phyloP scores from a whole-genome alignment of 1,139 yeast species.

The Taphrina confusa region DNA sequence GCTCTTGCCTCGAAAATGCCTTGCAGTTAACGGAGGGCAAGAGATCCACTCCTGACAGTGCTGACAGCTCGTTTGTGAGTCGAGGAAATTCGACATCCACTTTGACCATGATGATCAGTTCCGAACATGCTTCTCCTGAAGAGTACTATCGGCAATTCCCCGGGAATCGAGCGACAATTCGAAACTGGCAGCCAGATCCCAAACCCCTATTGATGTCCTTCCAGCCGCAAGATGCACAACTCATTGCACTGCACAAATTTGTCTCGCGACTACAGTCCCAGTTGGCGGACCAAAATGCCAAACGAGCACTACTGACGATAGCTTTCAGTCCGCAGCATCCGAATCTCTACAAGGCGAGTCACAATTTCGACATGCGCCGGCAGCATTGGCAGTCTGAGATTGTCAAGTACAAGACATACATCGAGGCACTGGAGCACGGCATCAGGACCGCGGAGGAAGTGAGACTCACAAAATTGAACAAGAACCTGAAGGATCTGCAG shows the following conservation, averaged over 20 bases:
- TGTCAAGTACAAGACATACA: slow-evolving; percentile 45
- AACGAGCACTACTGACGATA: slow-evolving; percentile 41
- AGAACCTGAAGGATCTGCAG: slow-evolving; percentile 2
- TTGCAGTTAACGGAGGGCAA: slow-evolving; percentile 2
- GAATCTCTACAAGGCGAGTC: slow-evolving; percentile 44
- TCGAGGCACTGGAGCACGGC: slow-evolving; percentile 25
- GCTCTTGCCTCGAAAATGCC: slow-evolving; percentile 29
- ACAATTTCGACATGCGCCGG: slow-evolving; percentile 47
- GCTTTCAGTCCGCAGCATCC: slow-evolving; percentile 43
- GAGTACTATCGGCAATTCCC: slow-evolving; percentile 36
- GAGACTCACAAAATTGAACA: slow-evolving; percentile 4
- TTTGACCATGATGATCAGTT: not conserved
- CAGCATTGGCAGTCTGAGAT: slow-evolving; percentile 45
- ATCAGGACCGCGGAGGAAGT: slow-evolving; percentile 3
- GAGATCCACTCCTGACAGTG: not conserved
- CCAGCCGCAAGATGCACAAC: slow-evolving; percentile 44
- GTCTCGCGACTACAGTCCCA: slow-evolving; percentile 41
- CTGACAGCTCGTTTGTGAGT: not conserved
- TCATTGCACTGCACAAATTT: slow-evolving; percentile 42
- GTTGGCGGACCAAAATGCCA: slow-evolving; percentile 44
- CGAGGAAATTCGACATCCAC: not conserved
- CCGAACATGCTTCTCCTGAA: not conserved
- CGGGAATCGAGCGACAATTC: slow-evolving; percentile 43
- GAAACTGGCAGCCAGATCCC: slow-evolving; percentile 46
- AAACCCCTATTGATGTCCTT: slow-evolving; percentile 43